Percentiles rank a stretch among this genome's conserved stretches.
phyloP scores from a whole-genome alignment of 768 basidiomycete genomes.

The Leucocoprinus birnbaumii region DNA sequence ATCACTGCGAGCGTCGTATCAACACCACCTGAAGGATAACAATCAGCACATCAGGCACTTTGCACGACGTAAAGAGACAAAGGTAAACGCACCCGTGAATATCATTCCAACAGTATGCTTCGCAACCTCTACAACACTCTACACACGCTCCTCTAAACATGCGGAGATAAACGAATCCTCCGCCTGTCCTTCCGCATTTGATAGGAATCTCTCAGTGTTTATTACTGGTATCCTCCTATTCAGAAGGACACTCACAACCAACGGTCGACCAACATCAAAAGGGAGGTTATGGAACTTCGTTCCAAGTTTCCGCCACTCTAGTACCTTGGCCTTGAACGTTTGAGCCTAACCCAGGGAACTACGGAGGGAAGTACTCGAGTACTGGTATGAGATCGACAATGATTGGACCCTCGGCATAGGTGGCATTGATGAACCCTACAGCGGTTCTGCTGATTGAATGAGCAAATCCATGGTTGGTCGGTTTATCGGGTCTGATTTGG shows the following conservation, averaged over 20 bases:
- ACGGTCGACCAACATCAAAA: conserved; percentile 20
- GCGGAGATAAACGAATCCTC: conserved; percentile 14
- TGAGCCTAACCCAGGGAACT: conserved; percentile 45
- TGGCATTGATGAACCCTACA: conserved; percentile 16
- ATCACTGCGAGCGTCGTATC: conserved; percentile 9
- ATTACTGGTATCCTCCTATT: too few species aligned
- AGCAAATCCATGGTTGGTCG: background rate
- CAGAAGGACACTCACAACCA: background rate
- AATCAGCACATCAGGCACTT: too few species aligned
- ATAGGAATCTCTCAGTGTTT: too few species aligned
- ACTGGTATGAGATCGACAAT: conserved; percentile 25
- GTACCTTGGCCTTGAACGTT: conserved; percentile 39
- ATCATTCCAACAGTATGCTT: conserved; percentile 16
- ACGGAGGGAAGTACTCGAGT: conserved; percentile 39
- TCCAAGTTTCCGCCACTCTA: conserved; percentile 30
- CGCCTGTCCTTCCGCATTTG: conserved; percentile 12
- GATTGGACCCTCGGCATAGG: conserved; percentile 23
- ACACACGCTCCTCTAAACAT: conserved; percentile 12
- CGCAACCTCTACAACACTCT: conserved; percentile 10
- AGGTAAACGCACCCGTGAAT: background rate
- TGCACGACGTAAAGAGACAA: background rate
- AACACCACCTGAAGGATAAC: background rate
- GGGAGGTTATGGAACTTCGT: too few species aligned
- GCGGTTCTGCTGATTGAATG: conserved; percentile 24
- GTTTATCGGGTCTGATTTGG: too few species aligned